Base-by-base conservation (phyloP, 345 rosid genomes). In the Turnera subulata region DNA sequence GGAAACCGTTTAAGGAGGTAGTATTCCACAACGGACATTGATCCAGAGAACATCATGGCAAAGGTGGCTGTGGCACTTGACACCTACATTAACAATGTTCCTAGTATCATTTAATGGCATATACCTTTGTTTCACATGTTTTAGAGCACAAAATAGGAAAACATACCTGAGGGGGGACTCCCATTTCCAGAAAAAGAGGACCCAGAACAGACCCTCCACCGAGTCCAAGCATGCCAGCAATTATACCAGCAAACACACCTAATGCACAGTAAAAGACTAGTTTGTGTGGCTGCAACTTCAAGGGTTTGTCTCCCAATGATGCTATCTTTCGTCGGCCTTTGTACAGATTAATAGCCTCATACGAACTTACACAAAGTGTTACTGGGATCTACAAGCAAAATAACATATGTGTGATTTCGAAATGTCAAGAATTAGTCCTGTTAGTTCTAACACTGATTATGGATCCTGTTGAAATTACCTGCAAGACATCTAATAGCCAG, bases 21-120 rank as follows among this genome's bases (percentile, higher is more conserved):
- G n/a, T 85, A 88, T 62, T 88, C 96, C 7, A 89, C 73, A 17
- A 82, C 96, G 20, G 91, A 89, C 89, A 89, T 82, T 8, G 94
- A 85, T 24, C 94, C 85, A 46, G 91, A 86, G 62, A 89, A 89
- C 15, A 79, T 77, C 96, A 86, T 86, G n/a, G 88, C 85, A n/a
- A n/a, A n/a, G n/a, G n/a, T n/a, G n/a, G n/a, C n/a, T n/a, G n/a
- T n/a, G n/a, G n/a, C n/a, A n/a, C 68, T 84, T 84, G 61, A 94
- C 86, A 18, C 87, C 81, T 24, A n/a, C n/a, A n/a, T n/a, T n/a
- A n/a, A n/a, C n/a, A n/a, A n/a, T n/a, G n/a, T n/a, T n/a, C n/a
- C n/a, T n/a, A n/a, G n/a, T n/a, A n/a, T n/a, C n/a, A n/a, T n/a
- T n/a, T n/a, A n/a, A n/a, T n/a, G n/a, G n/a, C n/a, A n/a, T n/a